Percentiles rank a stretch among this genome's conserved stretches.
Evolutionary conservation across 345 rosid genomes (phyloP).

Genomic region (Kernera saxatilis): DNA sequence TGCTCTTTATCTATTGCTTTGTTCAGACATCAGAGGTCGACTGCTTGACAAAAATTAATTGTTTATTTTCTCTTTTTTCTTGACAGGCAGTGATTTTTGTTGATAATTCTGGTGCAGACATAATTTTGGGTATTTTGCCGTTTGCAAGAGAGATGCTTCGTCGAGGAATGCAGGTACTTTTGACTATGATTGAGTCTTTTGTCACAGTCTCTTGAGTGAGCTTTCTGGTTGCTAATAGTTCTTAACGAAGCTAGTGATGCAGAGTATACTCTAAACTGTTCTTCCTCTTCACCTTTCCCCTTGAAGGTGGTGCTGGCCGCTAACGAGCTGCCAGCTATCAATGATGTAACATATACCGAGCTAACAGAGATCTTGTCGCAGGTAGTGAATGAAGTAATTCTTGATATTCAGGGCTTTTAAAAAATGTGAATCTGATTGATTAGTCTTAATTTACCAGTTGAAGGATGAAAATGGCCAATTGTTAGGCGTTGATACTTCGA

Average conservation of each 20-base stretch:
- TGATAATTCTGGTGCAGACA: constrained; percentile 98
- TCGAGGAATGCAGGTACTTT: constrained; percentile 70
- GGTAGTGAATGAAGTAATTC: constrained; percentile 37
- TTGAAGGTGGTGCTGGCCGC: constrained; percentile 92
- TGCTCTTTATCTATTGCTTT: constrained; percentile 3
- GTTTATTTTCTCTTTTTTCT: not conserved
- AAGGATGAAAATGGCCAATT: constrained; percentile 77
- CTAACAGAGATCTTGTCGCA: constrained; percentile 69
- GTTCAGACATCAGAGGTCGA: not conserved
- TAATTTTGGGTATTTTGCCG: constrained; percentile 85
- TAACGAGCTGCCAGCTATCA: constrained; percentile 88
- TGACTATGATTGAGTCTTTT: not conserved
- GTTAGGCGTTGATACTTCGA: constrained; percentile 69
- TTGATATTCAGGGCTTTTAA: not conserved
- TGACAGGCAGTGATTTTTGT: constrained; percentile 88
- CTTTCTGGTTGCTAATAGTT: not conserved
- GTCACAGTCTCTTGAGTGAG: not conserved
- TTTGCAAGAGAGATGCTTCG: constrained; percentile 90
- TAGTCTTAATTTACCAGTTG: constrained; percentile 49
- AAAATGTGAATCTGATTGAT: constrained; percentile 9
- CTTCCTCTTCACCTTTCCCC: not conserved
- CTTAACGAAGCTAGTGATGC: not conserved
- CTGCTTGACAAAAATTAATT: not conserved
- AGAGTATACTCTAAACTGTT: not conserved
- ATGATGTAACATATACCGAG: constrained; percentile 86